Evolutionary conservation across 371 early-diverging fungal genomes (phyloP).

Genomic region (Apophysomyces trapeziformis): DNA sequence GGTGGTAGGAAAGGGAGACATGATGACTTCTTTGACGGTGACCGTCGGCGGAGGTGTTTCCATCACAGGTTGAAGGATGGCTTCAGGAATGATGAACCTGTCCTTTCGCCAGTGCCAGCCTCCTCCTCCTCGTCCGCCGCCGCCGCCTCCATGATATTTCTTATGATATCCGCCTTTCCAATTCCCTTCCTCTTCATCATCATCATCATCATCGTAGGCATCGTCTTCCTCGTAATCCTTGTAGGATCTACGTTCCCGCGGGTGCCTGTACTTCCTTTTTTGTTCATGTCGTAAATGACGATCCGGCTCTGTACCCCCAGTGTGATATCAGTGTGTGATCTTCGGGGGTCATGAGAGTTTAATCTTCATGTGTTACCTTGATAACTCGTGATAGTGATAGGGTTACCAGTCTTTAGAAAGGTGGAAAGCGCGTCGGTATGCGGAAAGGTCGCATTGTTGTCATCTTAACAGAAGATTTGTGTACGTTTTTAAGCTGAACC

Average conservation of each 20-base stretch:
- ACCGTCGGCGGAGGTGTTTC: conserved; percentile 11
- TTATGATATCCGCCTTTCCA: not conserved
- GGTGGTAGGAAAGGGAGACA: conserved; percentile 4
- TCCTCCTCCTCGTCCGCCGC: not conserved
- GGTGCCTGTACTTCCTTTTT: not conserved
- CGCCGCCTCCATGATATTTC: not conserved
- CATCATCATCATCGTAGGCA: not conserved
- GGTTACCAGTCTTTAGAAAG: too few relatives aligned
- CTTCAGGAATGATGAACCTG: conserved; percentile 4
- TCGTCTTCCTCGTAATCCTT: not conserved
- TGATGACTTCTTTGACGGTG: conserved; percentile 1
- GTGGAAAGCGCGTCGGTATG: too few relatives aligned
- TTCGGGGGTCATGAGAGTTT: too few relatives aligned
- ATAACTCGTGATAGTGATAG: too few relatives aligned
- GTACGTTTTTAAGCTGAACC: not conserved
- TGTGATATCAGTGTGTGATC: too few relatives aligned
- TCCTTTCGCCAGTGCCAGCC: conserved; percentile 8
- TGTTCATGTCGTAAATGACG: not conserved
- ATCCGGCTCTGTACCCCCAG: too few relatives aligned
- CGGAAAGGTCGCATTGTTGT: too few relatives aligned
- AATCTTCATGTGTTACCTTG: too few relatives aligned
- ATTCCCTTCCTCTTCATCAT: not conserved
- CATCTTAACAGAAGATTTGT: too few relatives aligned
- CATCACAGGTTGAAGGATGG: conserved; percentile 7
- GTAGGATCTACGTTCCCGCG: not conserved